Conservation (phyloP, 305 asterid species). For the Fraxinus velutina region DNA sequence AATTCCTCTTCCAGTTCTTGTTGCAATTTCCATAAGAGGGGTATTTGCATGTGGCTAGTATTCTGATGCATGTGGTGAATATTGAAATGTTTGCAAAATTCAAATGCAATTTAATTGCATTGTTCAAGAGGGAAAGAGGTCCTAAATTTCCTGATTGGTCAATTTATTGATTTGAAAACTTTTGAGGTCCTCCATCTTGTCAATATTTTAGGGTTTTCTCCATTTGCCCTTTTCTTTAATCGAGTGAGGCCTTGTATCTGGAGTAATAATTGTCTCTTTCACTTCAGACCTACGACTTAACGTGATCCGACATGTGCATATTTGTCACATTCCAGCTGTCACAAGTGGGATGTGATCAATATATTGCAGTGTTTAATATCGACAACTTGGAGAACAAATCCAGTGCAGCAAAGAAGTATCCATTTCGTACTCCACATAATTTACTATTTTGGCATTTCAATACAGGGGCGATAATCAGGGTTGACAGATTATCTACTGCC, state of each 20-base stretch:
- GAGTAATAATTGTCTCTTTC: background rate
- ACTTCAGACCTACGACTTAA: background rate
- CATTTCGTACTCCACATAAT: background rate
- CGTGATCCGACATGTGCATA: background rate
- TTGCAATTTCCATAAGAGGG: background rate
- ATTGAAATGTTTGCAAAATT: background rate
- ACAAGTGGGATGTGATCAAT: background rate
- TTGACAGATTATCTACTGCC: background rate
- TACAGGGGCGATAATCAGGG: background rate
- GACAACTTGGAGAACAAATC: background rate
- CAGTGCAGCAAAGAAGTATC: background rate
- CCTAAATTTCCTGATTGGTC: background rate
- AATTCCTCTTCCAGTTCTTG: background rate
- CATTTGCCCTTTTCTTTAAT: background rate
- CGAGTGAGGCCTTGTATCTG: background rate
- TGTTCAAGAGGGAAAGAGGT: background rate
- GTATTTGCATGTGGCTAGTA: background rate
- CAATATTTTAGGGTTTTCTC: background rate
- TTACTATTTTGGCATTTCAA: background rate
- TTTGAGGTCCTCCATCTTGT: background rate
- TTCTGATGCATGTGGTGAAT: background rate
- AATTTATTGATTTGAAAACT: background rate
- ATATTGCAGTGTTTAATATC: background rate
- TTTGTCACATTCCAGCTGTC: background rate
- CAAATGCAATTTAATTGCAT: background rate